Percentiles rank a stretch among this genome's conserved stretches.
These are phyloP conservation scores for Meripilus lineatus DNA, from an alignment of 1,284 basidiomycete species.

Conservation along the genomic window DNA sequence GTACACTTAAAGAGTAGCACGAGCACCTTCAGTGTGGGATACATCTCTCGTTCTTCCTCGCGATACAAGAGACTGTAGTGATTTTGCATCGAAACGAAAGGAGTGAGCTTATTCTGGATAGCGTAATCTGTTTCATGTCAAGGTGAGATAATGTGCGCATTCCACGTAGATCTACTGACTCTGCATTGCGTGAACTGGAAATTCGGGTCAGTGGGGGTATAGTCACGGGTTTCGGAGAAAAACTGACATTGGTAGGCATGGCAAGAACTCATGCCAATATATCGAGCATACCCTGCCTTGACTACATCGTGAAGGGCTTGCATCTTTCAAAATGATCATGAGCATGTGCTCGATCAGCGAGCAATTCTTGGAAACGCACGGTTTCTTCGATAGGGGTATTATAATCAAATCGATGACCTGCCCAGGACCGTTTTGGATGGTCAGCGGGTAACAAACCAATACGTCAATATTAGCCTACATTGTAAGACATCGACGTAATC, in stretches of 20 bases:
- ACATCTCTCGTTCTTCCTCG: conserved; percentile 70
- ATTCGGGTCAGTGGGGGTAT: not conserved
- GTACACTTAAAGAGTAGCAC: not conserved
- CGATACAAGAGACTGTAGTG: conserved; percentile 53
- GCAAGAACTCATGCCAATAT: conserved; percentile 38
- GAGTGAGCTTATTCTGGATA: conserved; percentile 47
- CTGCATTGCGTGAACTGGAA: conserved; percentile 32
- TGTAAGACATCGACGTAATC: conserved; percentile 43
- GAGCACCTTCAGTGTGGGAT: conserved; percentile 47
- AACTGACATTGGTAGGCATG: conserved; percentile 33
- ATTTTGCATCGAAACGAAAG: conserved; percentile 72
- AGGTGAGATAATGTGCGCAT: not conserved
- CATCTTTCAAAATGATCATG: conserved; percentile 12
- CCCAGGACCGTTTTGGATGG: not conserved
- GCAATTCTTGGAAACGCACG: conserved; percentile 6
- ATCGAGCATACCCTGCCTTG: conserved; percentile 28
- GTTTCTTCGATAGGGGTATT: conserved; percentile 27
- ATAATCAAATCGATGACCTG: conserved; percentile 26
- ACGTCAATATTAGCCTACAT: conserved; percentile 12
- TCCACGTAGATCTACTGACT: conserved; percentile 18
- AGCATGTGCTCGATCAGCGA: not conserved
- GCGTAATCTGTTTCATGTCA: conserved; percentile 17
- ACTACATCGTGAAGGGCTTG: conserved; percentile 17
- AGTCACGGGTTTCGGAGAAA: not conserved
- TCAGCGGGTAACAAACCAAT: not conserved